Percentiles rank a stretch among this genome's conserved stretches.
These are phyloP conservation scores for Osmozyma mogii DNA, from an alignment of 805 yeast genomes.

Conservation along the genomic window DNA sequence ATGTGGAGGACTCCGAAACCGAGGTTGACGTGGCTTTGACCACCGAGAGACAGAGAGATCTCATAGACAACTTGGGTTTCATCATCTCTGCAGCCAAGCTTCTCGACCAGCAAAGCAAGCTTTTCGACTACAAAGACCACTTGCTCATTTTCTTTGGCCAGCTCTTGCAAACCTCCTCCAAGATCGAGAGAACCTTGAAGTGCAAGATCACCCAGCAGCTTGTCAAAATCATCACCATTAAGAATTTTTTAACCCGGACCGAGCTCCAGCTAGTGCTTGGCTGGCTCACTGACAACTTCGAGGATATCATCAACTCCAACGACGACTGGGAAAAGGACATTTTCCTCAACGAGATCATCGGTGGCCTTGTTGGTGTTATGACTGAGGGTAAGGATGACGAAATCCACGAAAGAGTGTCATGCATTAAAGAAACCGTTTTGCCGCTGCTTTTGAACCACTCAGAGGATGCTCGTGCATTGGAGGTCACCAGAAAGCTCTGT, in stretches of 20 bases:
- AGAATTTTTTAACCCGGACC: slow-evolving; percentile 39
- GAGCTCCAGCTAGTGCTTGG: slow-evolving; percentile 60
- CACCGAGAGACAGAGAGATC: slow-evolving; percentile 49
- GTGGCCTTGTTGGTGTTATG: slow-evolving; percentile 46
- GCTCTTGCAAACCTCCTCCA: slow-evolving; percentile 59
- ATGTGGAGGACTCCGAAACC: slow-evolving; percentile 4
- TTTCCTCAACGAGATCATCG: slow-evolving; percentile 43
- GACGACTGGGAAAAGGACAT: slow-evolving; percentile 33
- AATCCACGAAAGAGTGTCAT: slow-evolving; percentile 17
- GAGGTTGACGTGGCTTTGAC: slow-evolving; percentile 28
- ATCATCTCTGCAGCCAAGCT: slow-evolving; percentile 39
- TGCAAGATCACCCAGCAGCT: slow-evolving; percentile 60
- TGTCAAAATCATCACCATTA: slow-evolving; percentile 45
- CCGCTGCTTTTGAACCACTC: slow-evolving; percentile 20
- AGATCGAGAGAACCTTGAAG: slow-evolving; percentile 61
- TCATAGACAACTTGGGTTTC: slow-evolving; percentile 53
- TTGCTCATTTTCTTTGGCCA: slow-evolving; percentile 62
- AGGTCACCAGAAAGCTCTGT: slow-evolving; percentile 22
- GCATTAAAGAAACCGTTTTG: slow-evolving; percentile 22
- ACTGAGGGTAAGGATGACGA: slow-evolving; percentile 9
- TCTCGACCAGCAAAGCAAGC: slow-evolving; percentile 21
- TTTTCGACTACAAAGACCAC: slow-evolving; percentile 52
- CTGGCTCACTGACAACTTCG: slow-evolving; percentile 53
- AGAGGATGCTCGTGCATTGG: slow-evolving; percentile 25
- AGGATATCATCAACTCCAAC: slow-evolving; percentile 28